Evolutionary conservation across 805 yeast species (phyloP), one percentile per base, ranked within the genome.

Genomic region (Myxozyma udenii): DNA sequence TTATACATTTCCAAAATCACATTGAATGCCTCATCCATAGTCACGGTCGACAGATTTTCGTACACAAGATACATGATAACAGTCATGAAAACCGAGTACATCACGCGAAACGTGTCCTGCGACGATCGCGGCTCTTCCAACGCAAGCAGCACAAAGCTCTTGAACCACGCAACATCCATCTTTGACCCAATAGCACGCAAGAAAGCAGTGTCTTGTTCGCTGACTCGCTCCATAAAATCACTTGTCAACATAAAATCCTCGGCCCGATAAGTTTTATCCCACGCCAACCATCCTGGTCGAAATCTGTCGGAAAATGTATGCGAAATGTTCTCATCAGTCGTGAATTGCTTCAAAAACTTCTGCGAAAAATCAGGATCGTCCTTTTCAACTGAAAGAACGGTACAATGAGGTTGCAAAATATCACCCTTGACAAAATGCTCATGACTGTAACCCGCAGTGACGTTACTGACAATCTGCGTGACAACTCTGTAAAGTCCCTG

Each of bases 201-300:
- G 0, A 77, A 68, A 1, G 57, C 53, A 0, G 48, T 46, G 54
- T 87, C 91, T 2, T 66, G 12, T 28, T 28, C 14, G 33, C 14
- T 28, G 9, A 28, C 14, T 28, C 33, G 9, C 14, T 28, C 33
- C 14, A 9, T 28, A 28, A 28, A 28, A 28, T 28, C 33, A 28
- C 53, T 51, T 5, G 61, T 22, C 21, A 53, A 33, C 0, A 60
- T 48, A 18, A 61, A 60, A 2, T 58, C 64, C 4, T 69, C 68
- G 4, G 64, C 66, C 2, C 70, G 71, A 18, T 81, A 62, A 0
- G 69, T 59, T 18, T 78, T 68, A 12, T 82, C 85, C 95, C 96
- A 87, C 46, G 84, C 83, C 6, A 85, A 67, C 80, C 89, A 85
- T 0, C 95, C 93, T 6, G 72, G 69, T 62, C 72, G 74, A 2